Base-by-base conservation (phyloP, 495 filamentous ascomycete species). In the Hyaloscypha variabilis region DNA sequence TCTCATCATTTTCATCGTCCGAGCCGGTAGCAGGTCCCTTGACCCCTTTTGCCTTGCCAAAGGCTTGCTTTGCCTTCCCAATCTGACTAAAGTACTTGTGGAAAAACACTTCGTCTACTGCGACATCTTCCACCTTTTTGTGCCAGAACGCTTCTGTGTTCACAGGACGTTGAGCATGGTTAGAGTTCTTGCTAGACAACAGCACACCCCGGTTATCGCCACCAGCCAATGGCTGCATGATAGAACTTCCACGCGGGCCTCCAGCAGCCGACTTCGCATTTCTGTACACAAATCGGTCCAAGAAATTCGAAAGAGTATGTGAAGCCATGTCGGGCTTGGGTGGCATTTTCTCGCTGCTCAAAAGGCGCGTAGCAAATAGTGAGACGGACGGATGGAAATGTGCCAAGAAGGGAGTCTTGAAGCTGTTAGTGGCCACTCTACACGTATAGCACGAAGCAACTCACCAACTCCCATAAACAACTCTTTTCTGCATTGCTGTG, bases 371-470 rank as follows among this genome's bases (percentile, higher is more conserved):
- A 3, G 94, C 91, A 72, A 91, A 96, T 19, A 97, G 82, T n/a
- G 89, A 86, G n/a, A 98, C 94, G 0, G 96, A 96, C 2, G 95
- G 95, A 67, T 99, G 95, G 76, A 91, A 99, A 76, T 98, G 96
- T 21, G 77, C 79, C 17, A 91, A 74, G 68, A 92, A 90, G 0
- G 95, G 93, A 4, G 90, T 69, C 79, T 88, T 57, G 30, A 14
- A 58, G 10, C 5, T 36, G 28, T 65, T 50, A 69, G 39, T 30
- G 46, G 13, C 3, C 19, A n/a, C n/a, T n/a, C n/a, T n/a, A 8
- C 55, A 61, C 68, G 31, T 0, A 30, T 28, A 30, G 8, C 25
- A 31, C 6, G 34, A 29, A 3, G 54, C 13, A 60, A 79, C 80
- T 75, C 80, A 91, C 85, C 60, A 97, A 70, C 76, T 99, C 95